A percentile compares a stretch with the other conserved stretches of the same genome.
phyloP scores from a whole-genome alignment of 768 basidiomycete species.

The Mycena chlorophos region DNA sequence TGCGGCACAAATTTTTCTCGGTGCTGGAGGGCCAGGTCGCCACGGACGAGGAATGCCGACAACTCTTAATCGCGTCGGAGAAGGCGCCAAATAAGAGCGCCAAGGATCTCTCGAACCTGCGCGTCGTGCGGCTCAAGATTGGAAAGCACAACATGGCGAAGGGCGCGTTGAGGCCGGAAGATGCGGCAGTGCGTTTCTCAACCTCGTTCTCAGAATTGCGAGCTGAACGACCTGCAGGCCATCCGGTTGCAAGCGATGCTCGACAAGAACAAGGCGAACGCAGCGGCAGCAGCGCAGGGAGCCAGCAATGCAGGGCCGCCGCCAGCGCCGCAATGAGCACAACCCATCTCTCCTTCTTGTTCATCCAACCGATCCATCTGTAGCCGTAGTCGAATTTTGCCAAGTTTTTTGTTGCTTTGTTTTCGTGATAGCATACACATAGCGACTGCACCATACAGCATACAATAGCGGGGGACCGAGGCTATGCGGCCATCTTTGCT shows the following conservation, averaged over 20 bases:
- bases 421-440: slow-evolving; percentile 19
- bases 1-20: slow-evolving; percentile 84
- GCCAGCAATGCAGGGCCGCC: slow-evolving; percentile 25
- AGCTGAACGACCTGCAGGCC: slow-evolving; percentile 45
- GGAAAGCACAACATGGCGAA: slow-evolving; percentile 91
- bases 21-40: slow-evolving; percentile 70
- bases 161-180: slow-evolving; percentile 77
- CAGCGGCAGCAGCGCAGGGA: slow-evolving; percentile 40
- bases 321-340: not conserved
- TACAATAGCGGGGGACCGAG: slow-evolving; percentile 29
- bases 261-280: slow-evolving; percentile 58
- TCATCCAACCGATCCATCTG: slow-evolving; percentile 10
- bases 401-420: slow-evolving; percentile 18
- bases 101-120: slow-evolving; percentile 34
- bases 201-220: not conserved
- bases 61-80: slow-evolving; percentile 51
- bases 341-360: slow-evolving; percentile 20
- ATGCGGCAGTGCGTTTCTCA: slow-evolving; percentile 64
- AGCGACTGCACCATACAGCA: slow-evolving; percentile 12
- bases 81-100: slow-evolving; percentile 38
- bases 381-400: slow-evolving; percentile 13
- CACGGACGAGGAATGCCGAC: slow-evolving; percentile 71
- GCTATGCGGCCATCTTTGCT: slow-evolving; percentile 49
- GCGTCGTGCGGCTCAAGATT: slow-evolving; percentile 55
- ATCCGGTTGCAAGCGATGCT: slow-evolving; percentile 66